Evolutionary conservation across 805 yeast genomes (phyloP).

Genomic region (Teunomyces barrocoloradensis): DNA sequence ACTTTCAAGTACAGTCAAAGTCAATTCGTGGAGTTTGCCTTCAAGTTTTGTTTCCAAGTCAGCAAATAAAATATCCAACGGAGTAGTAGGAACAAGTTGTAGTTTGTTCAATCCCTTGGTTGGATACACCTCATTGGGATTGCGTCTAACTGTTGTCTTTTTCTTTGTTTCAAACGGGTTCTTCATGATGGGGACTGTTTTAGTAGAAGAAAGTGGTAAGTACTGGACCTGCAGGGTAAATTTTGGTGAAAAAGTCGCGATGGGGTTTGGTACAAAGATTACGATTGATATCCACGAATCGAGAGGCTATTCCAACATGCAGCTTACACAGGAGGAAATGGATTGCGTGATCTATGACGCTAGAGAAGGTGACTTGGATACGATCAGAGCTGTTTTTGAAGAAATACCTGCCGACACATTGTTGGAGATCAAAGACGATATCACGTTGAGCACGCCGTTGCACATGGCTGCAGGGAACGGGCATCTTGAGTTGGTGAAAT

Average conservation of each 20-base stretch:
- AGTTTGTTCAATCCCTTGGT: conserved; percentile 35
- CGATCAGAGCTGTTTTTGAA: conserved; percentile 64
- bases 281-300: too few species aligned
- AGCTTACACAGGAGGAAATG: conserved; percentile 67
- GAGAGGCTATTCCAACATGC: not conserved
- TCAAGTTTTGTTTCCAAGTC: conserved; percentile 25
- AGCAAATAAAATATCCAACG: conserved; percentile 34
- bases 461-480: conserved; percentile 98
- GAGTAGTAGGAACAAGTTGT: conserved; percentile 24
- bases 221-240: not conserved
- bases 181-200: conserved; percentile 9
- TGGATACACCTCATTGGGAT: conserved; percentile 31
- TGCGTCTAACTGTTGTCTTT: conserved; percentile 28
- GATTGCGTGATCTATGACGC: conserved; percentile 82
- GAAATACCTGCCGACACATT: conserved; percentile 48
- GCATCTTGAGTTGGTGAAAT: conserved; percentile 64
- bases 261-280: not conserved
- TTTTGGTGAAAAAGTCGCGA: not conserved
- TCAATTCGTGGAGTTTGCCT: conserved; percentile 22
- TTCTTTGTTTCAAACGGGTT: conserved; percentile 32
- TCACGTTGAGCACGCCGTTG: conserved; percentile 67
- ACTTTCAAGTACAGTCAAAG: conserved; percentile 9
- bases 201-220: not conserved
- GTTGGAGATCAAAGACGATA: conserved; percentile 56
- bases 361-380: conserved; percentile 82